Base-by-base conservation (phyloP, 169 alveolate species). In the Babesia gibsoni region DNA sequence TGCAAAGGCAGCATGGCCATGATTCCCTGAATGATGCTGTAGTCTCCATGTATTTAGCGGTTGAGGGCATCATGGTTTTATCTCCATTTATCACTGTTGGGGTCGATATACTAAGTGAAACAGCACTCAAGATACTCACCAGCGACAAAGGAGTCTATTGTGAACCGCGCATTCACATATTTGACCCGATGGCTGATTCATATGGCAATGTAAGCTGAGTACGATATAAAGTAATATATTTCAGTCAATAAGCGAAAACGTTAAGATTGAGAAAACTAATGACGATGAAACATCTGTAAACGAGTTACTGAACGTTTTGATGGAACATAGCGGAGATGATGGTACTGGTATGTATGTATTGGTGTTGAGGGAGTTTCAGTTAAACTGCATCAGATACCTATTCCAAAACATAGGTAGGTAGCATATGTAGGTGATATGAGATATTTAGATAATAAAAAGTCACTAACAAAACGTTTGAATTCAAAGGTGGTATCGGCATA, bases 11-110 rank as follows among this genome's bases (percentile, higher is more conserved):
- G 10, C 23, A 50, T 45, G 90, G 90, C 0, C 90, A 83, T 49
- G 82, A 83, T 39, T 83, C 90, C n/a, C 56, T 54, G n/a, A 73
- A 41, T 20, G 90, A 83, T 50, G 83, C 90, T 3, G 48, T 45
- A 29, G 65, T 68, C 7, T 46, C 84, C 33, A 83, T 83, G 90
- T 73, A 52, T 56, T 70, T 83, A 14, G 90, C 90, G 7, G 16
- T 83, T 29, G 64, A 50, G 42, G 81, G 81, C 63, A 82, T 82
- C 46, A 12, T 22, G 1, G 52, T 30, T n/a, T 30, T 14, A 35
- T 14, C n/a, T 1, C 57, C 61, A 30, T 22, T 37, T 8, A 8
- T 12, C 10, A 4, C 16, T 29, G 16, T 18, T 4, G 30, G 4
- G 10, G 6, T 42, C 16, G 57, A 52, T 35, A 32, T 42, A 7